Base-by-base conservation (phyloP, 208 protist genomes). In the Acanthamoeba royreba region DNA sequence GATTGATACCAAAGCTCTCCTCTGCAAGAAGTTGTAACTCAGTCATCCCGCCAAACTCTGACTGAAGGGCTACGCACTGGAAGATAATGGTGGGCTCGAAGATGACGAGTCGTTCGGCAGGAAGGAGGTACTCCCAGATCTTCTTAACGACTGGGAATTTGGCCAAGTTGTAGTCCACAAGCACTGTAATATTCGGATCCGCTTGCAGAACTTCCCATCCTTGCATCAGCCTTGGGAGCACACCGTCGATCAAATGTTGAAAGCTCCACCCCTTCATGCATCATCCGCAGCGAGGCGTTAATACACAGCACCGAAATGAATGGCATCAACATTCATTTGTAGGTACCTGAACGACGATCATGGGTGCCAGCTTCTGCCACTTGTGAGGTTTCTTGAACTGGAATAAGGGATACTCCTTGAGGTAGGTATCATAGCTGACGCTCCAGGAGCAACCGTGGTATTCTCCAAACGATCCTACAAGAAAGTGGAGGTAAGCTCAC, bases 171-270 rank as follows among this genome's bases (percentile, higher is more conserved):
- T 79, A 79, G 69, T 79, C 69, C 1, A 79, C 69, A 2, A 79
- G 69, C 17, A 79, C 40, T 33, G 69, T 79, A 42, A 79, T 79
- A 42, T 79, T 79, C 38, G 69, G 69, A 19, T 79, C 69, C 38
- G 11, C 69, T 42, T 79, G 69, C 40, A 79, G 69, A 8, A 7
- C 31, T 8, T 79, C 69, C 69, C 69, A 79, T 19, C 38, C 69
- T n/a, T 79, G 69, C 69, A 79, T 79, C 69, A 79, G 38, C 40
- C 69, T 33, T 42, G 69, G 69, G 8, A 79, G 69, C 69, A 79
- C 69, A n/a, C 69, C 69, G 69, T 79, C 69, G 69, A 79, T 79
- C 69, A 79, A 46, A 42, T 79, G 69, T 42, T 79, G 69, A n/a
- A 79, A 79, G 69, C 69, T 79, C 69, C 69, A 79, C 13, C 69